These are phyloP conservation scores for Paraconiothyrium brasiliense DNA, from an alignment of 2,329 filamentous ascomycete species.

Conservation along the genomic window DNA sequence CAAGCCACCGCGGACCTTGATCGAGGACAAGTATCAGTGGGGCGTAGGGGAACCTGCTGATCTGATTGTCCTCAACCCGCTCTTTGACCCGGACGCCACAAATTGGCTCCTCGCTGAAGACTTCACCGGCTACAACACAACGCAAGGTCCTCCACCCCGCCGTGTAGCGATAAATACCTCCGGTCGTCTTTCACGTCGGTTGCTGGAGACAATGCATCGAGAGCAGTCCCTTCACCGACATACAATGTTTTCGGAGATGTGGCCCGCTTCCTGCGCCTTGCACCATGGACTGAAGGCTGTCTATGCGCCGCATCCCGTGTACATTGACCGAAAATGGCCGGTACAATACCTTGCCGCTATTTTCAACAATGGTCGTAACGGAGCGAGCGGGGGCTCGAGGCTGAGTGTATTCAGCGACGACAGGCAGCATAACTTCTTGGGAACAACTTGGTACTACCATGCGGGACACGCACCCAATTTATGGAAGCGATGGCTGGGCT, in stretches of 20 bases:
- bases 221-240: constrained; percentile 74
- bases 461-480: constrained; percentile 63
- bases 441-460: constrained; percentile 64
- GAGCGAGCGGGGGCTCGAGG: constrained; percentile 60
- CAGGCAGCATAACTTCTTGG: constrained; percentile 63
- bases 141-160: constrained; percentile 67
- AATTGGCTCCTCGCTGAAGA: constrained; percentile 78
- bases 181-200: constrained; percentile 70
- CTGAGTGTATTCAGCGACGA: constrained; percentile 59
- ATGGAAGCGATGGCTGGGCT: constrained; percentile 66
- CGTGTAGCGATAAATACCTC: constrained; percentile 77
- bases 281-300: constrained; percentile 82
- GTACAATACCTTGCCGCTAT: constrained; percentile 63
- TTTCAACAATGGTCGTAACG: constrained; percentile 65
- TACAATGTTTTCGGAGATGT: constrained; percentile 84
- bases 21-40: constrained; percentile 66
- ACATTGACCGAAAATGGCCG: constrained; percentile 66
- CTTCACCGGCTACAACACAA: constrained; percentile 72
- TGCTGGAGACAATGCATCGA: constrained; percentile 77
- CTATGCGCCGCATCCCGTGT: constrained; percentile 68
- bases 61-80: constrained; percentile 79
- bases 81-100: constrained; percentile 76
- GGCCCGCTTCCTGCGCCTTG: constrained; percentile 73
- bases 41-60: constrained; percentile 78
- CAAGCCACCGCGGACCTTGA: constrained; percentile 65